Evolutionary conservation across 192 early-diverging fungal genomes (phyloP).

Genomic region (Backusella tuberculispora): DNA sequence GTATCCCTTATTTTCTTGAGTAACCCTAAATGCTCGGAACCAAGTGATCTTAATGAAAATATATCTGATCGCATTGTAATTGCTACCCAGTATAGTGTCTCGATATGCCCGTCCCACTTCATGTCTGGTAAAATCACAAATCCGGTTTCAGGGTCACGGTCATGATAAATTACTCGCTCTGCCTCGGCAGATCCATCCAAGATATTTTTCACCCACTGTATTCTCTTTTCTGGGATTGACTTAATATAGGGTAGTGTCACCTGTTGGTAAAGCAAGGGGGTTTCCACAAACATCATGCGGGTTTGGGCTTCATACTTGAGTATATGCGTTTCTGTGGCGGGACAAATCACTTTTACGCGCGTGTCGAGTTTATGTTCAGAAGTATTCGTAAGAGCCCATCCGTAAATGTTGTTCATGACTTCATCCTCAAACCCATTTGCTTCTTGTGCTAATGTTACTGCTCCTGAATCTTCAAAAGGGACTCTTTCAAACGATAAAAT

Average conservation of each 20-base stretch:
- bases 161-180: conserved; percentile 67
- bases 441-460: conserved; percentile 35
- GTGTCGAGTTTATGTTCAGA: conserved; percentile 47
- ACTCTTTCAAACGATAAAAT: conserved; percentile 58
- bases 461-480: conserved; percentile 42
- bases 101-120: conserved; percentile 77
- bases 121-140: conserved; percentile 81
- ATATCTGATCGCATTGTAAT: conserved; percentile 62
- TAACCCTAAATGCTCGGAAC: conserved; percentile 56
- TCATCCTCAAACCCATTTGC: conserved; percentile 43
- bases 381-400: conserved; percentile 60
- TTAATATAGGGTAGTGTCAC: conserved; percentile 66
- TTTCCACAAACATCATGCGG: conserved; percentile 65
- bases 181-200: conserved; percentile 64
- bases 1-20: conserved; percentile 66
- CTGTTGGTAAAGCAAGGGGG: conserved; percentile 58
- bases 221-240: conserved; percentile 55
- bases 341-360: conserved; percentile 63
- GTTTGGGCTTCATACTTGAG: conserved; percentile 70
- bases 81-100: conserved; percentile 68
- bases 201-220: conserved; percentile 84
- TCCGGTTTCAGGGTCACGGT: conserved; percentile 59
- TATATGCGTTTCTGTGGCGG: conserved; percentile 73
- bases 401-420: conserved; percentile 71
- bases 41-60: conserved; percentile 66